Conservation (phyloP, 179 eudicot genomes). For the Spergularia azorica region DNA sequence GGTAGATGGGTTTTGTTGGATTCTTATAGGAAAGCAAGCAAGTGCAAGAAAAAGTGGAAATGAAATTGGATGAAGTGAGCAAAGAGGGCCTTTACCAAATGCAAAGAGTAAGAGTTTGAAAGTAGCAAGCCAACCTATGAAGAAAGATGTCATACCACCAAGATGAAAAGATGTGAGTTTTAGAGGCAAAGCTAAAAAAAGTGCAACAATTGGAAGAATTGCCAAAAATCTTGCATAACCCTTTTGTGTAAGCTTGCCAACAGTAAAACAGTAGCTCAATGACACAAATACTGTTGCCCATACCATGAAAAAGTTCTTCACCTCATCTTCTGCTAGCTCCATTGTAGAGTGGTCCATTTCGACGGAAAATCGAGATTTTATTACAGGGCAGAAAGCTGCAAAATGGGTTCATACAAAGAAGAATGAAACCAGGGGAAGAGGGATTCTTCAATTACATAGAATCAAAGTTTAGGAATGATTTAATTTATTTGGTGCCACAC, state of each 20-base stretch:
- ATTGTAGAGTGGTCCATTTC: constrained; percentile 2
- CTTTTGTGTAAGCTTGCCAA: constrained; percentile 25
- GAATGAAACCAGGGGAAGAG: no score
- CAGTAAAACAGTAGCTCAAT: constrained; percentile 37
- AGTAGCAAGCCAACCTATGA: constrained; percentile 56
- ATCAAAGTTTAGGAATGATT: no score
- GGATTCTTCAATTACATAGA: no score
- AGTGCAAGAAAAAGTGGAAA: constrained; percentile 39
- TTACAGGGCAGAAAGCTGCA: no score
- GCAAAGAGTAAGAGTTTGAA: constrained; percentile 61
- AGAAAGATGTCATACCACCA: constrained; percentile 40
- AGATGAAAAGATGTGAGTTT: constrained; percentile 43
- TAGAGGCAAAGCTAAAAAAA: constrained; percentile 52
- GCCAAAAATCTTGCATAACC: constrained; percentile 37
- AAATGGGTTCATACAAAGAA: no score
- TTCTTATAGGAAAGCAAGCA: constrained; percentile 52
- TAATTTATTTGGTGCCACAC: no score
- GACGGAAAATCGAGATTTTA: no score
- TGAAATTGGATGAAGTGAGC: constrained; percentile 34
- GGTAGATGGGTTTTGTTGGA: constrained; percentile 16
- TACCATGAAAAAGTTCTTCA: constrained; percentile 41
- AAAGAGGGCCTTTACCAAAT: constrained; percentile 47
- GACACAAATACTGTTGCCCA: constrained; percentile 39
- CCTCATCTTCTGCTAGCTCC: constrained; percentile 49
- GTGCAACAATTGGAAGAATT: constrained; percentile 41